Base-by-base conservation (phyloP, 139 green algal genomes). In the Chlamydomonas sphaeroides region DNA sequence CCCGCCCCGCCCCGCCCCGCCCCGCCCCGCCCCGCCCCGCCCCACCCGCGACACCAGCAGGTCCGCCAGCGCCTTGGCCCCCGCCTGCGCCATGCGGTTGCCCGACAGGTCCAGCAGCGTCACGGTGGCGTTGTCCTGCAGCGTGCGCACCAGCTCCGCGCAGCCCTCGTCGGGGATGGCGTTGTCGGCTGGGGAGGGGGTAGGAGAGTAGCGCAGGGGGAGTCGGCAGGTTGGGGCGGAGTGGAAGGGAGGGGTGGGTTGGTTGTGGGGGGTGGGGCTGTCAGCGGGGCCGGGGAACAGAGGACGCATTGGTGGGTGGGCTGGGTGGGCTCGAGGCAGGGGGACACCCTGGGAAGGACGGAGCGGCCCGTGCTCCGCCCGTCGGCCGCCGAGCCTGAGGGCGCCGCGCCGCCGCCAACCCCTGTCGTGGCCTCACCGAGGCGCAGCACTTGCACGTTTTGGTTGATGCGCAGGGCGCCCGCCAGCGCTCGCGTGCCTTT, bases 91-190 rank as follows among this genome's bases (percentile, higher is more conserved):
- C 70, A 88, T 84, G 6, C 72, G 74, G 86, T 92, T 92, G 23
- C 83, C 88, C n/a, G 63, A 75, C 1, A 90, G 42, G 77, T 92
- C 86, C 39, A 92, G 69, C 67, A 88, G 65, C 45, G 79, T 90
- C 11, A 92, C 39, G 25, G 35, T 28, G 74, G 38, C 71, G 78
- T 88, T 88, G 32, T 65, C 67, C 42, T 39, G 57, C 38, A 88
- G 48, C 45, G 70, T 75, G 42, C 77, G 67, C n/a, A 78, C 68
- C 68, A 88, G 68, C 73, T 83, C 68, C 41, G 62, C 28, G n/a
- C 73, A 42, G 23, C 83, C 87, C n/a, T 89, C 87, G 62, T 87
- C 84, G 0, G 80, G 78, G n/a, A 93, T 87, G 78, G 89, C 84
- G 79, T 93, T 93, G 68, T 86, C 63, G 5, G 78, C 45, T 53